Conservation (phyloP, 768 basidiomycete genomes). For the Boletus sp. region DNA sequence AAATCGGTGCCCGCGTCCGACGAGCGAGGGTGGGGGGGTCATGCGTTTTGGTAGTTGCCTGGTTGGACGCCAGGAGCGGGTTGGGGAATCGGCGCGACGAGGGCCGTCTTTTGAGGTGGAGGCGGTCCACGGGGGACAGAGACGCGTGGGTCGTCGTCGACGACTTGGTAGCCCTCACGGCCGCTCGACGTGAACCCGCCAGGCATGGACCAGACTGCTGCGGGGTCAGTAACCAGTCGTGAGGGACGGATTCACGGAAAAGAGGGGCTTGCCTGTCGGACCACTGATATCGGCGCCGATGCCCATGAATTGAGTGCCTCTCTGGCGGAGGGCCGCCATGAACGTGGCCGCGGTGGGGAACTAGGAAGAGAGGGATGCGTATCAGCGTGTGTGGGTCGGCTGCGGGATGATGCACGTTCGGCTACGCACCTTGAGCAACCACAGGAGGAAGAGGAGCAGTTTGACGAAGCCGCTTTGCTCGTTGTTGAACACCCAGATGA, state of each 20-base stretch:
- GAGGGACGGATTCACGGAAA: not conserved
- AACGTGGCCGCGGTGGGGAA: slow-evolving; percentile 59
- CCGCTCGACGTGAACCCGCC: slow-evolving; percentile 58
- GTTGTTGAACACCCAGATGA: slow-evolving; percentile 64
- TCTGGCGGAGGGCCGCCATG: slow-evolving; percentile 49
- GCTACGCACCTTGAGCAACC: slow-evolving; percentile 53
- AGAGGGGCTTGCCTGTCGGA: slow-evolving; percentile 47
- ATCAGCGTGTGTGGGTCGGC: not conserved
- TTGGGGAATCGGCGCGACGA: slow-evolving; percentile 11
- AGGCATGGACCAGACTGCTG: slow-evolving; percentile 74
- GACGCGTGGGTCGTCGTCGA: slow-evolving; percentile 44
- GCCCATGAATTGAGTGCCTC: slow-evolving; percentile 54
- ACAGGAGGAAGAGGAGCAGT: slow-evolving; percentile 50
- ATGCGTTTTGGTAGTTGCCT: slow-evolving; percentile 28
- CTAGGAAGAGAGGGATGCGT: slow-evolving; percentile 28
- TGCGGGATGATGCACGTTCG: not conserved
- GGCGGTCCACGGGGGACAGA: slow-evolving; percentile 13
- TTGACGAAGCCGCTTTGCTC: slow-evolving; percentile 53
- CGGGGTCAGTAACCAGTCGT: not conserved
- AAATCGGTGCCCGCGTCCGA: not conserved
- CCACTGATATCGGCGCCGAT: slow-evolving; percentile 50
- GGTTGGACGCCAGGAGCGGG: slow-evolving; percentile 16
- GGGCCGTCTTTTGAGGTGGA: slow-evolving; percentile 14
- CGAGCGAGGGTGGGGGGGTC: not conserved
- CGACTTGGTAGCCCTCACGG: slow-evolving; percentile 59